These are phyloP conservation scores for Drechslerella dactyloides DNA, from an alignment of 2,329 filamentous ascomycete genomes.

Conservation along the genomic window DNA sequence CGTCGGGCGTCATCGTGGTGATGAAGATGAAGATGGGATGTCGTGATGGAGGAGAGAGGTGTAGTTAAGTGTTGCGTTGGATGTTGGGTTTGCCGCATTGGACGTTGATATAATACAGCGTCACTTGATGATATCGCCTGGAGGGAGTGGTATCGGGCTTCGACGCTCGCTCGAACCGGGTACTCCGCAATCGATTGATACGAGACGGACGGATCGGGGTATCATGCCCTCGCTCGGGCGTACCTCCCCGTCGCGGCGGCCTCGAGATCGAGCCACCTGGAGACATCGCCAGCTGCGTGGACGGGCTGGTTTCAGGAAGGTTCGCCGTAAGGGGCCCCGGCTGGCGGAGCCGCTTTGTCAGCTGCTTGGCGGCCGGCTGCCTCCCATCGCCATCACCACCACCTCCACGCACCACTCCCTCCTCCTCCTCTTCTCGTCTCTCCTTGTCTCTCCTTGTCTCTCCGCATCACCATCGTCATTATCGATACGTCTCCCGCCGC, in stretches of 20 bases:
- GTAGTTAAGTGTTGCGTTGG: neutral
- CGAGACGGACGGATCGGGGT: no score
- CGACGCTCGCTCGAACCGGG: no score
- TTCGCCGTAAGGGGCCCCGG: neutral
- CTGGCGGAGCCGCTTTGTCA: constrained; percentile 9
- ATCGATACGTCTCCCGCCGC: neutral
- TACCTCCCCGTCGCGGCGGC: no score
- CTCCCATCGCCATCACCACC: neutral
- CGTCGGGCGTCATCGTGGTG: constrained; percentile 20
- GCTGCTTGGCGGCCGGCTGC: constrained; percentile 2
- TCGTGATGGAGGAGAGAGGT: neutral
- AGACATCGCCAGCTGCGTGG: no score
- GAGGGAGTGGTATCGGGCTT: no score
- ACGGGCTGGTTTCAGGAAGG: no score
- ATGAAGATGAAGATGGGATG: neutral
- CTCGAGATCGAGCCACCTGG: no score
- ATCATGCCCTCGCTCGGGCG: no score
- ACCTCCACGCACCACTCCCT: neutral
- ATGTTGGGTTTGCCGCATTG: no score
- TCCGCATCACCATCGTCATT: neutral
- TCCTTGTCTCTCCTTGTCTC: neutral
- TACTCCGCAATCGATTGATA: no score
- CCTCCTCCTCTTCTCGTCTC: neutral
- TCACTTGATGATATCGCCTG: no score
- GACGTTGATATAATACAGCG: neutral